Evolutionary conservation across 768 basidiomycete genomes (phyloP).

Genomic region (Trametopsis cervina): DNA sequence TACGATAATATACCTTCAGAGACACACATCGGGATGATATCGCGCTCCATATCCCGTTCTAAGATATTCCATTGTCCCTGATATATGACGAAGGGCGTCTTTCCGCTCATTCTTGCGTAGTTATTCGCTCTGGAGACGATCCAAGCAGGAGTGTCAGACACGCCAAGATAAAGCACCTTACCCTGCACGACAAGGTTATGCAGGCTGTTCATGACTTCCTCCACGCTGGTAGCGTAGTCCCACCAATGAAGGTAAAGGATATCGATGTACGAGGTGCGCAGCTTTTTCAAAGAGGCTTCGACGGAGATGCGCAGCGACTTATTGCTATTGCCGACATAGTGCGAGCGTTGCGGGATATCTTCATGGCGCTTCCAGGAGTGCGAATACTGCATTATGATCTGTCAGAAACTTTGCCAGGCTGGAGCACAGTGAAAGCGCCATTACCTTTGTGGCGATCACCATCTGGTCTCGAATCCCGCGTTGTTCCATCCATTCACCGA

Average conservation of each 20-base stretch:
- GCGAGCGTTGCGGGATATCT: constrained; percentile 17
- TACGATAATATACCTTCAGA: constrained; percentile 20
- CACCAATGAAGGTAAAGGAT: constrained; percentile 27
- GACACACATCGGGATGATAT: constrained; percentile 32
- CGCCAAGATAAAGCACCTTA: constrained; percentile 34
- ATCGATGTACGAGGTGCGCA: constrained; percentile 38
- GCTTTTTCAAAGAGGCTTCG: constrained; percentile 31
- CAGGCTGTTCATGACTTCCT: constrained; percentile 50
- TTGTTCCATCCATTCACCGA: constrained; percentile 32
- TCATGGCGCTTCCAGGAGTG: constrained; percentile 14
- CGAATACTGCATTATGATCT: no score
- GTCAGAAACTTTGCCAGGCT: no score
- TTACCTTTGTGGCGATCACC: constrained; percentile 20
- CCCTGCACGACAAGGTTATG: constrained; percentile 43
- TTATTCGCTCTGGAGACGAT: constrained; percentile 27
- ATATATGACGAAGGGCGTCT: constrained; percentile 30
- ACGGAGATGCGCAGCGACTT: constrained; percentile 31
- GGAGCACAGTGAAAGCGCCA: background rate
- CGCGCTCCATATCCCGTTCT: constrained; percentile 32
- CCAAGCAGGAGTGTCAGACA: constrained; percentile 31
- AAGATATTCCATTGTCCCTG: constrained; percentile 31
- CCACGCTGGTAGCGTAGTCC: constrained; percentile 34
- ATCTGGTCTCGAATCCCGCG: constrained; percentile 27
- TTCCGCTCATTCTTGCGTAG: constrained; percentile 31
- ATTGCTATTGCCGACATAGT: constrained; percentile 32